Evolutionary conservation across 352 stramenopile species (phyloP).

Genomic region (Aphanomyces cochlioides): DNA sequence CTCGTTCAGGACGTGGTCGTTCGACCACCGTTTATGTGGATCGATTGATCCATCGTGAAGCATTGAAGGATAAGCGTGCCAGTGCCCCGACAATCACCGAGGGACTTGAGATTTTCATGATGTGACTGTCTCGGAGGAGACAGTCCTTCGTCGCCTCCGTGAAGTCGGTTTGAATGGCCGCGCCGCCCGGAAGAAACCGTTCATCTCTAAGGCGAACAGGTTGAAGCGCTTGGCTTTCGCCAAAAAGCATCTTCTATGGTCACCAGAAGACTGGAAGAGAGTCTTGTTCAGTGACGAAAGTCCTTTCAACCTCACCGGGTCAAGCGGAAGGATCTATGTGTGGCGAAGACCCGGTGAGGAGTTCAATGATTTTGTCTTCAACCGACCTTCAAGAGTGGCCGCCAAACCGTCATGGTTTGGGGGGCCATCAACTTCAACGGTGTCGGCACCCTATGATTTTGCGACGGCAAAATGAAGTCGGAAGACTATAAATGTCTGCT

Average conservation of each 20-base stretch:
- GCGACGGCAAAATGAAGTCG: neutral
- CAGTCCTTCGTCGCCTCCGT: neutral
- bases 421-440: neutral
- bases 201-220: neutral
- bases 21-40: neutral
- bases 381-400: neutral
- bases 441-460: neutral
- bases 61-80: neutral
- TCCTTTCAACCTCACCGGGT: neutral
- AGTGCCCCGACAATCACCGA: neutral
- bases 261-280: conserved; percentile 79
- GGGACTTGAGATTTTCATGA: neutral
- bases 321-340: conserved; percentile 1
- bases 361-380: neutral
- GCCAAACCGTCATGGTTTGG: neutral
- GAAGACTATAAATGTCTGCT: neutral
- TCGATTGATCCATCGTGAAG: neutral
- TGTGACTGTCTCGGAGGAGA: too few relatives aligned
- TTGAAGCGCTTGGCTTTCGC: conserved; percentile 58
- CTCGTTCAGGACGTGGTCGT: neutral
- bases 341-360: neutral
- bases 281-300: conserved; percentile 58
- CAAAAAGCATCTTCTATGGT: conserved; percentile 70
- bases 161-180: neutral
- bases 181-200: neutral